phyloP scores from a whole-genome alignment of 73 alveolate genomes.

The Tetrahymena malaccensis region DNA sequence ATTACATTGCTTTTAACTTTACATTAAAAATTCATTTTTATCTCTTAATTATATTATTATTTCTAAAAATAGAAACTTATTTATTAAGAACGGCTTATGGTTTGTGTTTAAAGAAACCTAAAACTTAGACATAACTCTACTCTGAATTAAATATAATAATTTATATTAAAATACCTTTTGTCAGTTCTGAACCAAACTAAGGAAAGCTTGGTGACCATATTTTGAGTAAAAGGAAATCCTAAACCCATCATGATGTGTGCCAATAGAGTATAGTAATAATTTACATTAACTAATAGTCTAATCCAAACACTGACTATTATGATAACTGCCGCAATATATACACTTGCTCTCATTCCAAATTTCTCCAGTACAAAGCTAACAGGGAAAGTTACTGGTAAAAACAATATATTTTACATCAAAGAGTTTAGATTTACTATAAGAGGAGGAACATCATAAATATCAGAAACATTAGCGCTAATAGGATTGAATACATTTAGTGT shows the following conservation, averaged over 20 bases:
- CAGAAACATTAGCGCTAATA: not conserved
- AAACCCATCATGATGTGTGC: not conserved
- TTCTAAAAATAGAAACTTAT: not conserved
- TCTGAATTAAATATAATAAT: too few species aligned
- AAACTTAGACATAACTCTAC: too few species aligned
- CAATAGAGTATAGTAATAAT: not conserved
- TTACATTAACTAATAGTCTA: not conserved
- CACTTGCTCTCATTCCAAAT: not conserved
- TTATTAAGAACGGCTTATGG: not conserved
- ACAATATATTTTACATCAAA: not conserved
- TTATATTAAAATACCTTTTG: not conserved
- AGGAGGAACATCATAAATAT: not conserved
- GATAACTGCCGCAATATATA: not conserved
- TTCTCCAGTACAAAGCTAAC: not conserved
- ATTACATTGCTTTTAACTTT: too few species aligned
- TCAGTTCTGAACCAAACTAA: not conserved
- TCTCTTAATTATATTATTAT: not conserved
- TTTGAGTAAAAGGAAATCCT: not conserved
- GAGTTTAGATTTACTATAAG: not conserved
- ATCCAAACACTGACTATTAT: not conserved
- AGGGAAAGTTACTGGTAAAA: not conserved
- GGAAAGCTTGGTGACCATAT: not conserved
- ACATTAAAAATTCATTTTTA: too few species aligned
- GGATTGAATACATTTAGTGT: not conserved
- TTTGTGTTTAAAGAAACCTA: too few species aligned